Evolutionary conservation across 2,329 filamentous ascomycete species (phyloP).

Genomic region (Aspergillus eucalypticola): DNA sequence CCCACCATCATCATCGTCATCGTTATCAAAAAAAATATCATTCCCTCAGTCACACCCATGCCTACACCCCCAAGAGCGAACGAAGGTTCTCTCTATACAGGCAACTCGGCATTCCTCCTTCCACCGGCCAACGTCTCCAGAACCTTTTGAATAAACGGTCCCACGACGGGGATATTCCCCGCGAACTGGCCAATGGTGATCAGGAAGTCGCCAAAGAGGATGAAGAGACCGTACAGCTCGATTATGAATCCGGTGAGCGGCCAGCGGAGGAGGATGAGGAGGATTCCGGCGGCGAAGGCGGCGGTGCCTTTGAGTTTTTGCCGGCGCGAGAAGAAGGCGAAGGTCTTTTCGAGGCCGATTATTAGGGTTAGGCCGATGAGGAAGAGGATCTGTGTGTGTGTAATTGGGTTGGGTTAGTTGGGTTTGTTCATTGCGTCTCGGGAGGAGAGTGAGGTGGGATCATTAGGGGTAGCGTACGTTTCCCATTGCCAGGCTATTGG

Average conservation of each 20-base stretch:
- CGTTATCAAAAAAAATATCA: neutral
- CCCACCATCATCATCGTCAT: neutral
- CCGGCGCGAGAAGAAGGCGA: conserved; percentile 88
- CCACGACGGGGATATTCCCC: conserved; percentile 78
- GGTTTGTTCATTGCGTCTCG: conserved; percentile 2
- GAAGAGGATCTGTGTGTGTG: conserved; percentile 76
- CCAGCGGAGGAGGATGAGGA: conserved; percentile 86
- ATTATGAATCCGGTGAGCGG: conserved; percentile 86
- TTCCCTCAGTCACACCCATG: neutral
- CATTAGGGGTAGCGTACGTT: conserved; percentile 62
- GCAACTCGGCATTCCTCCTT: conserved; percentile 71
- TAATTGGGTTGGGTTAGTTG: conserved; percentile 4
- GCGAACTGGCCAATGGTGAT: conserved; percentile 89
- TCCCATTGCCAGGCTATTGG: conserved; percentile 85
- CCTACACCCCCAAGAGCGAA: too few relatives aligned
- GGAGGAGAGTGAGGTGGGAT: conserved; percentile 11
- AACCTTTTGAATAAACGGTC: conserved; percentile 75
- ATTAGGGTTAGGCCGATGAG: conserved; percentile 94
- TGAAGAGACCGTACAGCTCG: conserved; percentile 88
- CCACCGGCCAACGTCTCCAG: conserved; percentile 71
- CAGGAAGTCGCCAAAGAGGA: conserved; percentile 94
- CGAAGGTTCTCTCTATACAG: conserved; percentile 26
- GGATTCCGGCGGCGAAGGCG: conserved; percentile 80
- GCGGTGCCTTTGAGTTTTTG: conserved; percentile 91
- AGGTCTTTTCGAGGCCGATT: conserved; percentile 87